A percentile compares a stretch with the other conserved stretches of the same genome.
These are phyloP conservation scores for Spiromastix sp. DNA, from an alignment of 2,329 filamentous ascomycete species.

Conservation along the genomic window DNA sequence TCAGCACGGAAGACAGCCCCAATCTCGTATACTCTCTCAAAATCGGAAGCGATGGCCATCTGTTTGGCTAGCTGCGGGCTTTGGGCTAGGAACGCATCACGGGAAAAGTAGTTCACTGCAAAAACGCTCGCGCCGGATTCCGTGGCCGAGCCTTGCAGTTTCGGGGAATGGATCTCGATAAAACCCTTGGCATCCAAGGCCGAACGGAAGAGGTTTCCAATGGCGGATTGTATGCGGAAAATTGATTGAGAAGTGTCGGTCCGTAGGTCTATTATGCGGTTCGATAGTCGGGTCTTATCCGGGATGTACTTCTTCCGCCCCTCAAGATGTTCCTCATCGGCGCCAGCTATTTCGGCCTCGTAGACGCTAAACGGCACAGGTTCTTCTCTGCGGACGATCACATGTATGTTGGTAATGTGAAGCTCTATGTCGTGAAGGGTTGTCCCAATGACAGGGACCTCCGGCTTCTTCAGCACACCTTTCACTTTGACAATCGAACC, in stretches of 20 bases:
- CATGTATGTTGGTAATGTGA: slow-evolving; percentile 54
- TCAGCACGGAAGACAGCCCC: slow-evolving; percentile 87
- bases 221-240: slow-evolving; percentile 73
- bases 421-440: slow-evolving; percentile 69
- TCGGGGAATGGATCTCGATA: slow-evolving; percentile 89
- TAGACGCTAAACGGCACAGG: slow-evolving; percentile 59
- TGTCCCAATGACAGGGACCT: slow-evolving; percentile 64
- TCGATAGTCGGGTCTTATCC: slow-evolving; percentile 63
- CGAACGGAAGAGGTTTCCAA: slow-evolving; percentile 69
- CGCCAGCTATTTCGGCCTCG: slow-evolving; percentile 54
- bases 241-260: slow-evolving; percentile 80
- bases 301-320: slow-evolving; percentile 52
- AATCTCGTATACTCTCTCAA: slow-evolving; percentile 80
- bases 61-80: slow-evolving; percentile 89
- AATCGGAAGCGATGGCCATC: slow-evolving; percentile 83
- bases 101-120: slow-evolving; percentile 81
- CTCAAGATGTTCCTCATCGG: slow-evolving; percentile 45
- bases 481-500: slow-evolving; percentile 71
- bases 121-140: slow-evolving; percentile 90
- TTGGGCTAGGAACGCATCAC: slow-evolving; percentile 79
- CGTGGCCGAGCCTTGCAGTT: slow-evolving; percentile 79
- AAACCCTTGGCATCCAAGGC: slow-evolving; percentile 68
- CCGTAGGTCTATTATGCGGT: slow-evolving; percentile 73
- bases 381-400: slow-evolving; percentile 51
- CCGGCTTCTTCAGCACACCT: slow-evolving; percentile 62